A percentile compares a stretch with the other conserved stretches of the same genome.
Evolutionary conservation across 352 stramenopile genomes (phyloP).

Genomic region (Blastocystis sp.): DNA sequence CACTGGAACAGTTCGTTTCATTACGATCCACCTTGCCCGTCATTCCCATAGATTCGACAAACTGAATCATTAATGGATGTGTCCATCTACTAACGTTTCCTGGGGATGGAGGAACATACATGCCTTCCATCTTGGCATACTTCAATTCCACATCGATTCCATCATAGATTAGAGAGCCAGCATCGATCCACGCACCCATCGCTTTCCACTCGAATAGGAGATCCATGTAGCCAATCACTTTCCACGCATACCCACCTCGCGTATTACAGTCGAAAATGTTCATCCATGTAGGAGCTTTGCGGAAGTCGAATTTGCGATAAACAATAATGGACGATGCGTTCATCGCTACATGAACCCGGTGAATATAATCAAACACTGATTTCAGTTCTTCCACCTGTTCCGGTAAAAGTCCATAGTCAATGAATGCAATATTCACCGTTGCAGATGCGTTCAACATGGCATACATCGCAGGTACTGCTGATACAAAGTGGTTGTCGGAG

Average conservation of each 20-base stretch:
- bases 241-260: background rate
- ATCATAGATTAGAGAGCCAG: background rate
- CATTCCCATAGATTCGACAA: background rate
- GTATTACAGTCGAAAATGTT: background rate
- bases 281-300: background rate
- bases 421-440: background rate
- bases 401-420: background rate
- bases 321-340: background rate
- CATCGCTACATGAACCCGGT: background rate
- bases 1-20: background rate
- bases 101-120: background rate
- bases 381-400: background rate
- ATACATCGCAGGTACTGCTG: background rate
- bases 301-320: conserved; percentile 7
- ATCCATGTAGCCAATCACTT: background rate
- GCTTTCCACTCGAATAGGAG: background rate
- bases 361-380: background rate
- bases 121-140: background rate
- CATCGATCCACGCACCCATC: background rate
- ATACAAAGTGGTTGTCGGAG: background rate
- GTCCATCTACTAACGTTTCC: background rate
- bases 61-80: background rate
- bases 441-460: background rate
- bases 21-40: background rate
- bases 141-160: background rate